Conservation (phyloP, 2,329 filamentous ascomycete species). For the Fusarium equiseti region DNA sequence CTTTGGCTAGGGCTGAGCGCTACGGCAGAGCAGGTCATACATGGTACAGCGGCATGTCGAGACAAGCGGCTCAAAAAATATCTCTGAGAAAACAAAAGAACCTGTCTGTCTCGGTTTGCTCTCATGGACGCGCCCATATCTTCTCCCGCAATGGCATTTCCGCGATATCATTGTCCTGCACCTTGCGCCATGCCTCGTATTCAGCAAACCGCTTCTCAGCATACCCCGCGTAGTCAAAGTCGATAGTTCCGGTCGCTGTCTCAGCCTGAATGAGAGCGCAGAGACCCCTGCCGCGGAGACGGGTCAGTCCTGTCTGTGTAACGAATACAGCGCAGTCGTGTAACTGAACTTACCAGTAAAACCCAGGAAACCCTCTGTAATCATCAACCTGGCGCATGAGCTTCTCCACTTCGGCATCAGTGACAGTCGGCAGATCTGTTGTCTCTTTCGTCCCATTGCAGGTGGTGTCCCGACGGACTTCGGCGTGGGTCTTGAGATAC, state of each 20-base stretch:
- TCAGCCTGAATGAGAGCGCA: constrained; percentile 44
- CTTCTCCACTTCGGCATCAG: constrained; percentile 29
- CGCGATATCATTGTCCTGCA: neutral
- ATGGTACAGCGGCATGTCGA: neutral
- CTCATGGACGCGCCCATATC: constrained; percentile 28
- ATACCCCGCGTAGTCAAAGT: constrained; percentile 43
- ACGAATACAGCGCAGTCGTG: neutral
- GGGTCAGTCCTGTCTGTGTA: constrained; percentile 12
- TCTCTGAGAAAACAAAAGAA: neutral
- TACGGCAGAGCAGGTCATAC: constrained; percentile 19
- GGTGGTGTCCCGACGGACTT: neutral
- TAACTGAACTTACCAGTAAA: constrained; percentile 39
- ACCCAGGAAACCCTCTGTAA: constrained; percentile 40
- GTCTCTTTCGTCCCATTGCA: neutral
- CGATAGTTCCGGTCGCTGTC: constrained; percentile 42
- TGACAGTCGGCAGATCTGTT: constrained; percentile 7
- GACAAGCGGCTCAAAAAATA: neutral
- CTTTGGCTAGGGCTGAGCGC: constrained; percentile 13
- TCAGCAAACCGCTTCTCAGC: constrained; percentile 37
- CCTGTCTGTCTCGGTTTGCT: constrained; percentile 8
- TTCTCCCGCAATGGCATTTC: constrained; percentile 24
- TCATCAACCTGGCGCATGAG: constrained; percentile 38
- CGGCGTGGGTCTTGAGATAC: constrained; percentile 28
- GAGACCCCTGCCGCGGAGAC: constrained; percentile 33
- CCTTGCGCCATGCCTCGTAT: constrained; percentile 37